Evolutionary conservation across 73 alveolate species (phyloP), one percentile per base, ranked within the genome.

Genomic region (Breviolum minutum): DNA sequence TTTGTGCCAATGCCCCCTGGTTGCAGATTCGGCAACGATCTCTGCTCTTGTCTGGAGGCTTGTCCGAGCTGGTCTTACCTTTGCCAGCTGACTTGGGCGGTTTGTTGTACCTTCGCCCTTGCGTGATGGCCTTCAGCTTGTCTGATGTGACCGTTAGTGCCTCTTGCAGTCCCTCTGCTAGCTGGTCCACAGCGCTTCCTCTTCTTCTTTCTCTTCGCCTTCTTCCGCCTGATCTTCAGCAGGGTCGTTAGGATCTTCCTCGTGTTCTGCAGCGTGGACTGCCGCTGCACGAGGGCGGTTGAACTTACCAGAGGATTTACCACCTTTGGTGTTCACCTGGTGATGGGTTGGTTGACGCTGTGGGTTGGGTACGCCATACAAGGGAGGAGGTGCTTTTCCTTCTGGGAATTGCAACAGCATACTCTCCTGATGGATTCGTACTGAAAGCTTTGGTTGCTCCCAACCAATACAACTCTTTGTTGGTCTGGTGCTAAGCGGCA

Each of bases 331-430:
- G 54, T 40, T 40, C 54, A 40, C 3, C 54, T 40, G 54, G 5
- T 40, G 54, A 3, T 40, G 0, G 3, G 54, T 0, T 40, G 54
- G 54, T 40, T 40, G 54, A 40, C 71, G n/a, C 24, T 82, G 62
- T 27, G 5, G 91, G 6, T 54, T n/a, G 0, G 77, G 74, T 22
- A n/a, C 77, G 16, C 94, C 94, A 22, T 22, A 84, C 62, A 84
- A 61, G 6, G 94, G 94, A 8, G 94, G 94, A 0, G 94, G 94
- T 14, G 94, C 94, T 12, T 84, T 84, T 10, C 77, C 77, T 22
- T 84, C 94, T 13, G 94, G 94, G 6, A 84, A 84, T 24, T 84
- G 94, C 7, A 84, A 61, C 24, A 84, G 24, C 74, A 84, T 6
- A 26, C 61, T 17, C 62, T 60, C 94, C 94, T 14, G 27, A 84